Evolutionary conservation across 148 eudicot genomes (phyloP).

Genomic region (Vaccinium myrtillus): DNA sequence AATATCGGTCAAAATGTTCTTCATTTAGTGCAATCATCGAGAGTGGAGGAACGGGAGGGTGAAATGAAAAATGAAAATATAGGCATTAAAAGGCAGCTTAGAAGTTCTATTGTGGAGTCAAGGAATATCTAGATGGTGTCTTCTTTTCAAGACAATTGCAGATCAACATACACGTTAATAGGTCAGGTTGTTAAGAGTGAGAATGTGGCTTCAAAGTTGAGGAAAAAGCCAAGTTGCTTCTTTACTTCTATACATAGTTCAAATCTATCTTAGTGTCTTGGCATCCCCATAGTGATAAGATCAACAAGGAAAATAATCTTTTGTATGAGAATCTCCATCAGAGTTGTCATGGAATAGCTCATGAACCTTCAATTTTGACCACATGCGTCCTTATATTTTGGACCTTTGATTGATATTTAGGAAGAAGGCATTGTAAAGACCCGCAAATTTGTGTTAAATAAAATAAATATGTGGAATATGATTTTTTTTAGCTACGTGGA

Average conservation of each 20-base stretch:
- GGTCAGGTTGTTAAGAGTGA: not conserved
- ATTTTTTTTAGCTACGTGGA: no score
- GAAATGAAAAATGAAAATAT: not conserved
- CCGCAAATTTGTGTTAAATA: no score
- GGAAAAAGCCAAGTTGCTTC: not conserved
- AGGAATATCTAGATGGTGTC: not conserved
- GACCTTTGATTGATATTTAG: not conserved
- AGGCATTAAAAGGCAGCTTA: not conserved
- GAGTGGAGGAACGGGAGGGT: not conserved
- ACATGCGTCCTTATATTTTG: not conserved
- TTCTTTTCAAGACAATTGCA: not conserved
- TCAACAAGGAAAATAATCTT: not conserved
- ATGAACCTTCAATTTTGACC: not conserved
- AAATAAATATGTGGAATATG: no score
- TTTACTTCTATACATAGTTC: not conserved
- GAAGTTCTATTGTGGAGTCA: not conserved
- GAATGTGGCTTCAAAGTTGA: not conserved
- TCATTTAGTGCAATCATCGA: not conserved
- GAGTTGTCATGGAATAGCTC: not conserved
- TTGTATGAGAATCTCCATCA: not conserved
- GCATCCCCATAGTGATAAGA: not conserved
- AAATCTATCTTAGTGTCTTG: not conserved
- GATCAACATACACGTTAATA: not conserved
- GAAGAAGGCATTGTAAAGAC: no score
- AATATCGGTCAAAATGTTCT: slow-evolving; percentile 8